These are phyloP conservation scores for Thermothielavioides terrestris DNA, from an alignment of 495 filamentous ascomycete genomes.

Conservation along the genomic window DNA sequence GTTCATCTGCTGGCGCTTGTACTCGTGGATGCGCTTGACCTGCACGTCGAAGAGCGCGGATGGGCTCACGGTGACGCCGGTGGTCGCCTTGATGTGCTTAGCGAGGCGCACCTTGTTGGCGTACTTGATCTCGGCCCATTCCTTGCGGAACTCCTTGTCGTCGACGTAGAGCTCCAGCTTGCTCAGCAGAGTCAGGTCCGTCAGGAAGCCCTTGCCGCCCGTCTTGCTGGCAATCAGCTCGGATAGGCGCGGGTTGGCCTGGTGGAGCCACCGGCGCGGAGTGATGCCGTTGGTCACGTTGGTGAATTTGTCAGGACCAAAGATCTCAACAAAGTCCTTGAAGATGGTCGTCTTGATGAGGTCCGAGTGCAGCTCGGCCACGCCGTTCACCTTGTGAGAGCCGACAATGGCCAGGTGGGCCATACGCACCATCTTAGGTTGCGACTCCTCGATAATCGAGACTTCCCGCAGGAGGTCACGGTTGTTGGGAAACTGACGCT, in stretches of 20 bases:
- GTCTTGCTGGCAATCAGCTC: slow-evolving; percentile 86
- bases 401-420: slow-evolving; percentile 90
- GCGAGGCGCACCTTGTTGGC: slow-evolving; percentile 66
- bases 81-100: slow-evolving; percentile 75
- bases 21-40: slow-evolving; percentile 98
- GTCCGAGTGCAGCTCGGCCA: slow-evolving; percentile 94
- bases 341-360: slow-evolving; percentile 97
- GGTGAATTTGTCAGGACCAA: slow-evolving; percentile 92
- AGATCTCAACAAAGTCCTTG: slow-evolving; percentile 93
- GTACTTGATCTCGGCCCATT: slow-evolving; percentile 85
- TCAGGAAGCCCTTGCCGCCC: slow-evolving; percentile 74
- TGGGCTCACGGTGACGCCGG: slow-evolving; percentile 74
- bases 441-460: slow-evolving; percentile 93
- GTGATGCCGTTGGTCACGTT: slow-evolving; percentile 99
- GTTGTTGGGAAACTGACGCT: slow-evolving; percentile 82
- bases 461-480: slow-evolving; percentile 75
- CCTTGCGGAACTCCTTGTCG: slow-evolving; percentile 80
- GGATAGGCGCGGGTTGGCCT: slow-evolving; percentile 89
- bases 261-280: slow-evolving; percentile 90
- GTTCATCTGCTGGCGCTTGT: slow-evolving; percentile 98
- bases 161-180: slow-evolving; percentile 72
- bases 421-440: slow-evolving; percentile 98
- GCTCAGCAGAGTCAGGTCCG: slow-evolving; percentile 75
- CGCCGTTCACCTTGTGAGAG: slow-evolving; percentile 98
- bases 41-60: slow-evolving; percentile 89